These are phyloP conservation scores for Populus hybrid DNA, from an alignment of 441 rosid species.

Conservation along the genomic window DNA sequence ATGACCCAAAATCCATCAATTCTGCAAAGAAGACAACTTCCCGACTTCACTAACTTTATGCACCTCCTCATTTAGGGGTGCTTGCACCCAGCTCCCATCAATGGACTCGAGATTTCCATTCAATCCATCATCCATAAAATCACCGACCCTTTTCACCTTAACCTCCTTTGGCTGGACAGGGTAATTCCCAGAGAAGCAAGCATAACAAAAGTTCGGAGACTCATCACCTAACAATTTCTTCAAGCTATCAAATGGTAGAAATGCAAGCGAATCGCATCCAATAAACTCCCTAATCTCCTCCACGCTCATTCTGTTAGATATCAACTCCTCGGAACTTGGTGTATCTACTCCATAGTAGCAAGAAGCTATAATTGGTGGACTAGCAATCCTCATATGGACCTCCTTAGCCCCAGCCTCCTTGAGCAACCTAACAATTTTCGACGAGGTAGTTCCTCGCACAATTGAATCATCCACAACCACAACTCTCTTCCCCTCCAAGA, in stretches of 20 bases:
- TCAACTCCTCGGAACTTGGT: constrained; percentile 84
- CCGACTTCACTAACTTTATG: constrained; percentile 21
- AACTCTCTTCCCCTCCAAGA: constrained; percentile 81
- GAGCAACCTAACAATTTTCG: constrained; percentile 76
- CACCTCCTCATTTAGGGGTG: constrained; percentile 20
- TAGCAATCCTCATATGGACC: constrained; percentile 95
- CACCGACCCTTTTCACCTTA: constrained; percentile 81
- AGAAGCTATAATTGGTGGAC: constrained; percentile 85
- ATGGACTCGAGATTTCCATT: constrained; percentile 62
- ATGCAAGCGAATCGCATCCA: constrained; percentile 80
- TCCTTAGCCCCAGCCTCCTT: constrained; percentile 90
- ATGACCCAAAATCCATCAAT: background rate
- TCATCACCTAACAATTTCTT: constrained; percentile 54
- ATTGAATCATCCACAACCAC: constrained; percentile 96
- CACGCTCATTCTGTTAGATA: constrained; percentile 75
- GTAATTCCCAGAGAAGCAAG: constrained; percentile 86
- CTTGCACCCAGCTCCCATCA: constrained; percentile 77
- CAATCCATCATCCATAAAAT: constrained; percentile 80
- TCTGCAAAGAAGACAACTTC: constrained; percentile 10
- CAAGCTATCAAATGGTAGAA: constrained; percentile 61
- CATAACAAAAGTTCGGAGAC: constrained; percentile 61
- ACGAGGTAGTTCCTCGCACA: constrained; percentile 86
- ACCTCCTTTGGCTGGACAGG: constrained; percentile 70
- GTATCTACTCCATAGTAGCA: constrained; percentile 96
- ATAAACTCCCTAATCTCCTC: constrained; percentile 68